Percentiles rank a stretch among this genome's conserved stretches.
Conservation (phyloP, 345 rosid species). For the Aurinia saxatilis region DNA sequence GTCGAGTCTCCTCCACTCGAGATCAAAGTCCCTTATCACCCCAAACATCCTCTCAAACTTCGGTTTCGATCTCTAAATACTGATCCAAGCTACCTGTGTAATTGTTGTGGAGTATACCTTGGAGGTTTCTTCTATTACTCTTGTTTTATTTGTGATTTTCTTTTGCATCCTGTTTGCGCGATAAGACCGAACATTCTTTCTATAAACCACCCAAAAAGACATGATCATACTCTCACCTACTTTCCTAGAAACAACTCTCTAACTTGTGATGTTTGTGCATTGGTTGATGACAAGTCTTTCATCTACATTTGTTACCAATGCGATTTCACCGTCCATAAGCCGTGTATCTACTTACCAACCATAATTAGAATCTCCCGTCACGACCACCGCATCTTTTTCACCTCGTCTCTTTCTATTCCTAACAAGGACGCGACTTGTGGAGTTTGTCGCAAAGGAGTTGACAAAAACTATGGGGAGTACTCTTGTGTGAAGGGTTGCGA, state of each 20-base stretch:
- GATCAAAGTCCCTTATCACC: background rate
- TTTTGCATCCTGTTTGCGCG: background rate
- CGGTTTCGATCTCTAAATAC: too few species aligned
- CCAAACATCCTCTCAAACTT: background rate
- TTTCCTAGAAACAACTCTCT: background rate
- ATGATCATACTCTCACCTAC: background rate
- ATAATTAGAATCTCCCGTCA: slow-evolving; percentile 7
- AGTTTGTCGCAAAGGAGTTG: background rate
- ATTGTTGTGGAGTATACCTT: too few species aligned
- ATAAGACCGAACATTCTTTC: background rate
- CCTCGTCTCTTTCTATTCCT: background rate
- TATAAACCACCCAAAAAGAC: background rate
- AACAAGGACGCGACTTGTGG: background rate
- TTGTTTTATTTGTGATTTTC: slow-evolving; percentile 6
- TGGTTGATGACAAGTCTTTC: background rate
- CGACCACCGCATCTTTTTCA: background rate
- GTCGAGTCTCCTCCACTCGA: background rate
- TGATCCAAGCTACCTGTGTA: too few species aligned
- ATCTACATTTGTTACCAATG: background rate
- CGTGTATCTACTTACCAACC: background rate
- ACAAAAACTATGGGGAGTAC: slow-evolving; percentile 7
- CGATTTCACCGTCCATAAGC: background rate
- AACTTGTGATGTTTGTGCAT: background rate
- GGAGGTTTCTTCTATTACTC: background rate
- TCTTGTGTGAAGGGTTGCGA: background rate